Evolutionary conservation across 805 yeast genomes (phyloP).

Genomic region (Saturnispora galanensis): DNA sequence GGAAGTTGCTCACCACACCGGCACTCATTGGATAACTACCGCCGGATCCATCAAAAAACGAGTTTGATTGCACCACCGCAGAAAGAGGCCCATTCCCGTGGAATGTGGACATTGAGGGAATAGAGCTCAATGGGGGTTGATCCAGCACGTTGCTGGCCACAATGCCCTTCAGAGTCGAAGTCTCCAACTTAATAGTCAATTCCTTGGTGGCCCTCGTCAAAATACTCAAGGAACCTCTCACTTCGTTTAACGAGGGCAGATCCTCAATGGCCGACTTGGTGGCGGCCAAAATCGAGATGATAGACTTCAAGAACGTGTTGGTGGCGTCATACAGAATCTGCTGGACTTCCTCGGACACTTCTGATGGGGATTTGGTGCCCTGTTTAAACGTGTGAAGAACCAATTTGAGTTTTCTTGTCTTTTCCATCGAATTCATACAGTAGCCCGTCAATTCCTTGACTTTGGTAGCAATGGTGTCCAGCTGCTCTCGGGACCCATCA

Average conservation of each 20-base stretch:
- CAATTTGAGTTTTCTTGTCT: slow-evolving; percentile 54
- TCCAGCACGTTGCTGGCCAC: slow-evolving; percentile 20
- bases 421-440: slow-evolving; percentile 75
- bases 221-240: slow-evolving; percentile 67
- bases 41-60: background rate
- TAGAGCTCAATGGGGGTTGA: slow-evolving; percentile 28
- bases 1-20: background rate
- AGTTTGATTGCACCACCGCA: slow-evolving; percentile 1
- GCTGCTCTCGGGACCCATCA: slow-evolving; percentile 1
- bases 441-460: slow-evolving; percentile 70
- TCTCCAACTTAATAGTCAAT: slow-evolving; percentile 75
- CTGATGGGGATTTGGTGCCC: background rate
- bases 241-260: slow-evolving; percentile 68
- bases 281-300: slow-evolving; percentile 72
- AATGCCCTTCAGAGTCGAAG: slow-evolving; percentile 36
- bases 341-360: slow-evolving; percentile 36
- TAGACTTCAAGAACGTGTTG: slow-evolving; percentile 70
- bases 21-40: slow-evolving; percentile 7
- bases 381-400: slow-evolving; percentile 43
- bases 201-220: slow-evolving; percentile 87
- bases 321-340: slow-evolving; percentile 77
- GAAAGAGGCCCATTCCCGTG: slow-evolving; percentile 15
- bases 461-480: slow-evolving; percentile 40
- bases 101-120: slow-evolving; percentile 28
- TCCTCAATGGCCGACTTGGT: slow-evolving; percentile 78